Conservation (phyloP, 2,329 filamentous ascomycete genomes). For the Fusarium chuoi region DNA sequence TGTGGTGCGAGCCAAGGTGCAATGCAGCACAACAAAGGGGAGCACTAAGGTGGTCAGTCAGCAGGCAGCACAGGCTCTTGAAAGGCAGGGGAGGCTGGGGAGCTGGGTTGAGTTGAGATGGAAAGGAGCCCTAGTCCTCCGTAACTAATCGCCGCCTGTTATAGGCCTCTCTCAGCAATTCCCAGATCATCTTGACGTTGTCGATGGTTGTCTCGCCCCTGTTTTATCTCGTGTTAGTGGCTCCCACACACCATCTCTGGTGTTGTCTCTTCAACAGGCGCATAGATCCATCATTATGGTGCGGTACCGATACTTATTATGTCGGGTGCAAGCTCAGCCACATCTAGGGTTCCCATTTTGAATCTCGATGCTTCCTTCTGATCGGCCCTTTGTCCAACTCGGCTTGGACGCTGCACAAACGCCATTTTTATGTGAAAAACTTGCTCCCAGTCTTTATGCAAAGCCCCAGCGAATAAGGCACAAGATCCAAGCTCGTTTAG, state of each 20-base stretch:
- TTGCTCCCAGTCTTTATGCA: constrained; percentile 8
- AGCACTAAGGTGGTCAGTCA: background rate
- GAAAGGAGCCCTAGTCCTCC: background rate
- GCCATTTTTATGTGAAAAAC: constrained; percentile 12
- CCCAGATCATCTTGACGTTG: constrained; percentile 35
- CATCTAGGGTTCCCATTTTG: constrained; percentile 15
- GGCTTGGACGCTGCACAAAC: constrained; percentile 17
- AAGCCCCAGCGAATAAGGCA: constrained; percentile 2
- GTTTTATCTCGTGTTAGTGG: constrained; percentile 48
- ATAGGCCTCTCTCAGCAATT: constrained; percentile 4
- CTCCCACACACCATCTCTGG: constrained; percentile 45
- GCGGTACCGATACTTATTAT: background rate
- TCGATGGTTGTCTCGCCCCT: constrained; percentile 21
- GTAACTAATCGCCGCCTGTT: constrained; percentile 7
- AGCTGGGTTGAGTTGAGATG: constrained; percentile 2
- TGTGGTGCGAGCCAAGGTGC: constrained; percentile 8
- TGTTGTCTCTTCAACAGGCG: background rate
- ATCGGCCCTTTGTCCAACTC: constrained; percentile 27
- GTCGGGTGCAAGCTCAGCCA: constrained; percentile 28
- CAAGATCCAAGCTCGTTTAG: constrained; percentile 9
- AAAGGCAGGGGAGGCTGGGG: background rate
- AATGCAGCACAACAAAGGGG: background rate
- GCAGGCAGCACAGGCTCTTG: background rate
- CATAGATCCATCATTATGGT: background rate
- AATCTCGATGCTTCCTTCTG: constrained; percentile 33